Conservation (phyloP, 2,329 filamentous ascomycete genomes). For the Botrytis medusae region DNA sequence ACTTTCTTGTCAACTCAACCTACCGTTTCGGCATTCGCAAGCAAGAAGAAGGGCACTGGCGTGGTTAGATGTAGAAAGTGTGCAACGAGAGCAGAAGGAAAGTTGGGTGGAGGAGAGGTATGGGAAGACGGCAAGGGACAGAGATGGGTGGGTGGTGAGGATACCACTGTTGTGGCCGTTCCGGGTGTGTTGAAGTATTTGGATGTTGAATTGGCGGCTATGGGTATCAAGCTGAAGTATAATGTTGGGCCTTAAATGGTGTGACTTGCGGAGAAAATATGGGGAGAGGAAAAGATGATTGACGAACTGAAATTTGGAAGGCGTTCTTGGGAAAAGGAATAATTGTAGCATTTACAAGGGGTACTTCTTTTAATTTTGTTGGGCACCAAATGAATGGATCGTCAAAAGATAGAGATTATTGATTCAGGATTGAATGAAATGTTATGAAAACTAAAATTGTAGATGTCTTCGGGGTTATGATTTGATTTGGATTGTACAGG, state of each 20-base stretch:
- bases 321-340: slow-evolving; percentile 24
- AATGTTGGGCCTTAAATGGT: slow-evolving; percentile 55
- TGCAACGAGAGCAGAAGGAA: slow-evolving; percentile 49
- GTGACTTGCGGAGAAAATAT: not conserved
- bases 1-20: slow-evolving; percentile 88
- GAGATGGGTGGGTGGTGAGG: slow-evolving; percentile 82
- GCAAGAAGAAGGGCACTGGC: slow-evolving; percentile 64
- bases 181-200: slow-evolving; percentile 90
- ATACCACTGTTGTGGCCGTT: slow-evolving; percentile 88
- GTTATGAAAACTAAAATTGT: not conserved
- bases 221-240: slow-evolving; percentile 96
- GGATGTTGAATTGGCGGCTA: slow-evolving; percentile 92
- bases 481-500: not conserved
- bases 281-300: slow-evolving; percentile 2
- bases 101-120: slow-evolving; percentile 62
- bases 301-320: slow-evolving; percentile 14
- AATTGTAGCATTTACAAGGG: slow-evolving; percentile 29
- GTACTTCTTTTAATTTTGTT: slow-evolving; percentile 16
- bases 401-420: not conserved
- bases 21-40: slow-evolving; percentile 64
- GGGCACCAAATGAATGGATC: slow-evolving; percentile 1
- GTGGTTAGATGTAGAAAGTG: slow-evolving; percentile 79
- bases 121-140: slow-evolving; percentile 91
- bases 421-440: slow-evolving; percentile 3
- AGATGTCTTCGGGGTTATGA: not conserved